Evolutionary conservation across 2,329 filamentous ascomycete species (phyloP).

Genomic region (Clathrospora elynae): DNA sequence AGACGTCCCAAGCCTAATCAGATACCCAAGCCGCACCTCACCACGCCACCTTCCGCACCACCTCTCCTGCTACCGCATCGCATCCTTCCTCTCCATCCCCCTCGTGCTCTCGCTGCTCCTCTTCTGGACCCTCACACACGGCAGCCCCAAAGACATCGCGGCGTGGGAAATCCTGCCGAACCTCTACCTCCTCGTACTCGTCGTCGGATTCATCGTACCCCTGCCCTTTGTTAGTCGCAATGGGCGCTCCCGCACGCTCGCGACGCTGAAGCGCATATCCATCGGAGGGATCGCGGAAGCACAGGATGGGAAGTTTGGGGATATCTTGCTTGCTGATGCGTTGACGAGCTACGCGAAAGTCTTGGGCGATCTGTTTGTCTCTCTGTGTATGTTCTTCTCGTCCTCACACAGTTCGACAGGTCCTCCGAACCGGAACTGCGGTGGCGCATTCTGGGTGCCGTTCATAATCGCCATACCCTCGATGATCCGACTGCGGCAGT

Average conservation of each 20-base stretch:
- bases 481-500: conserved; percentile 87
- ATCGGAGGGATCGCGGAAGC: conserved; percentile 85
- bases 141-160: conserved; percentile 70
- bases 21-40: conserved; percentile 78
- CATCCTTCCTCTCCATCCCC: conserved; percentile 73
- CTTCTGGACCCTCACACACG: conserved; percentile 83
- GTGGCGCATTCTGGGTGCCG: conserved; percentile 78
- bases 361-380: conserved; percentile 85
- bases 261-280: conserved; percentile 75
- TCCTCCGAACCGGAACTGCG: conserved; percentile 79
- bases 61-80: conserved; percentile 83
- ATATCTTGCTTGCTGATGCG: conserved; percentile 91
- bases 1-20: conserved; percentile 83
- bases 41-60: conserved; percentile 75
- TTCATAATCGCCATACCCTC: conserved; percentile 83
- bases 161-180: conserved; percentile 86
- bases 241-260: conserved; percentile 76
- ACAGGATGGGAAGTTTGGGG: conserved; percentile 90
- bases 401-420: conserved; percentile 74
- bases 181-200: conserved; percentile 75
- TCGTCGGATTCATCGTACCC: conserved; percentile 73
- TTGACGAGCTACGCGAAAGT: conserved; percentile 95
- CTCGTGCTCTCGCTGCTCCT: conserved; percentile 73
- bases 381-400: conserved; percentile 87
- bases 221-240: conserved; percentile 69